phyloP scores from a whole-genome alignment of 2,329 filamentous ascomycete genomes.

The Fonsecaea pugnacius region DNA sequence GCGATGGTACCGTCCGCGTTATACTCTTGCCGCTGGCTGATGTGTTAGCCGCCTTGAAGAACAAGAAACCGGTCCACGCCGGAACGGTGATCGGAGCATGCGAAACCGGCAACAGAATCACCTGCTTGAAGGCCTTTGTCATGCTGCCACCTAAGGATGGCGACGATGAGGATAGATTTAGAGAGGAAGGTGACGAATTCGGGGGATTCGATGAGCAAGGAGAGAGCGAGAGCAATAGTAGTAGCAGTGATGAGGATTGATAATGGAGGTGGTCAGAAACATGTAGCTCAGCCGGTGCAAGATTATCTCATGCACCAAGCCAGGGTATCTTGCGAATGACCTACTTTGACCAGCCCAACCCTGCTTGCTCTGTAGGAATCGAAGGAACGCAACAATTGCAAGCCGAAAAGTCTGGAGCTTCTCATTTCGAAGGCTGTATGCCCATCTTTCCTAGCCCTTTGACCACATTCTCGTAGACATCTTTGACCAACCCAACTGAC shows the following conservation, averaged over 20 bases:
- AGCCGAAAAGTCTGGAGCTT: not conserved
- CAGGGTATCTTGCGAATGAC: not conserved
- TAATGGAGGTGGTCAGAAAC: not conserved
- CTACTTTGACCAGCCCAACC: not conserved
- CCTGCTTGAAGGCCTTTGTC: conserved; percentile 81
- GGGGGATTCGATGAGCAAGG: conserved; percentile 28
- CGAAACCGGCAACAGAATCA: conserved; percentile 85
- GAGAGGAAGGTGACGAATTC: conserved; percentile 27
- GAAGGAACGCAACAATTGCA: not conserved
- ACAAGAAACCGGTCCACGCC: conserved; percentile 49
- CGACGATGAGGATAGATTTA: conserved; percentile 43
- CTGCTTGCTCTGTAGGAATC: not conserved
- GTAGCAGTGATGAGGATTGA: conserved; percentile 35
- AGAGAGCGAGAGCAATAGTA: conserved; percentile 39
- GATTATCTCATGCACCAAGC: not conserved
- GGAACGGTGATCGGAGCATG: conserved; percentile 76
- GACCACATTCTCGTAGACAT: conserved; percentile 63
- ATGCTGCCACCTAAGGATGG: conserved; percentile 70
- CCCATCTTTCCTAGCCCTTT: conserved; percentile 53
- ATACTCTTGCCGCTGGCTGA: conserved; percentile 64
- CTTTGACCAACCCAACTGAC: conserved; percentile 70
- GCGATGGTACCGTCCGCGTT: conserved; percentile 80
- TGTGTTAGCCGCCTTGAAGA: conserved; percentile 33
- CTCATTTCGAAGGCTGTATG: conserved; percentile 32
- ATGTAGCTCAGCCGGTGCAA: not conserved